Conservation (phyloP, 2,329 filamentous ascomycete genomes). For the Xylaria polymorpha region DNA sequence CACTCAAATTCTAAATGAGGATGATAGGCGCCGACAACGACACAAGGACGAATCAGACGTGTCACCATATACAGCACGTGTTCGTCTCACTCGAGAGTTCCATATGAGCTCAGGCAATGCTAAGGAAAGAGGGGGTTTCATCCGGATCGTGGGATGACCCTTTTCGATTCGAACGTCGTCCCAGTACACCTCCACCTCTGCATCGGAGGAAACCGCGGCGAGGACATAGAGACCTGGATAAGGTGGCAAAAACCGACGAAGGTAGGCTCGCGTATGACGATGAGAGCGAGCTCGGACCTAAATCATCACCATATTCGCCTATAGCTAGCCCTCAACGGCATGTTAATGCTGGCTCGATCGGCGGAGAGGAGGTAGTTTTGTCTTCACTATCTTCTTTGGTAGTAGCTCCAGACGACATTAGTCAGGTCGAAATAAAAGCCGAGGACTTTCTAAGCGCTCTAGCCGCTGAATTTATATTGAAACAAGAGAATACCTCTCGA, state of each 20-base stretch:
- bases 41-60: conserved; percentile 18
- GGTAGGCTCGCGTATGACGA: conserved; percentile 47
- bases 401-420: conserved; percentile 10
- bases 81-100: conserved; percentile 33
- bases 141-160: conserved; percentile 8
- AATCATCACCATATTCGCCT: conserved; percentile 1
- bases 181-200: conserved; percentile 1
- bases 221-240: conserved; percentile 18
- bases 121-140: conserved; percentile 5
- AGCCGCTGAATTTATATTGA: conserved; percentile 28
- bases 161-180: conserved; percentile 1
- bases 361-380: neutral
- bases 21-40: conserved; percentile 7
- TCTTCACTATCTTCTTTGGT: neutral
- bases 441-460: conserved; percentile 40
- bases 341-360: neutral
- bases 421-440: conserved; percentile 28
- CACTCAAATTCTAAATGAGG: conserved; percentile 17
- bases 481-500: neutral
- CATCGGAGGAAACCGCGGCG: conserved; percentile 15
- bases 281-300: conserved; percentile 20
- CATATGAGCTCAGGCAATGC: neutral
- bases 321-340: neutral
- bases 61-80: conserved; percentile 38
- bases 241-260: conserved; percentile 24